Percentiles rank a stretch among this genome's conserved stretches.
phyloP scores from a whole-genome alignment of 2,329 filamentous ascomycete species.

The Neoascochyta sp. region DNA sequence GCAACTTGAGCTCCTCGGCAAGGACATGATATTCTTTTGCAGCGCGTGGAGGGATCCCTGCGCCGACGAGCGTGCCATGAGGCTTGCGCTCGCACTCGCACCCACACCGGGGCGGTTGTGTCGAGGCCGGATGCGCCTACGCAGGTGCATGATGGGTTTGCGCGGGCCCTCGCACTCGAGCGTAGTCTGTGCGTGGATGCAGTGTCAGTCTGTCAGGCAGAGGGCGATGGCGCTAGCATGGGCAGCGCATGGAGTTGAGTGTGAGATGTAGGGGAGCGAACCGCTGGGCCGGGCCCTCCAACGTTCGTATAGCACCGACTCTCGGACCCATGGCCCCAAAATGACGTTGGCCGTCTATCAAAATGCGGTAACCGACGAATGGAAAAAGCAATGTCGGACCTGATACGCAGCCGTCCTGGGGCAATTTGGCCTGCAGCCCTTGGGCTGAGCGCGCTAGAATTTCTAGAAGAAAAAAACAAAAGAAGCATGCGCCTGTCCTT shows the following conservation, averaged over 20 bases:
- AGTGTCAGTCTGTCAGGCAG: slow-evolving; percentile 6
- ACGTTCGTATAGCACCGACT: slow-evolving; percentile 3
- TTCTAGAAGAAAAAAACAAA: slow-evolving; percentile 15
- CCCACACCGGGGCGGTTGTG: no score
- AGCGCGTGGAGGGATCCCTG: no score
- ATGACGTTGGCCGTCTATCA: no score
- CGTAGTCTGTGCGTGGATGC: slow-evolving; percentile 7
- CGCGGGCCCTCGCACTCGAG: slow-evolving; percentile 8
- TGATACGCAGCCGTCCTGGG: no score
- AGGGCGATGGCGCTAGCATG: slow-evolving; percentile 3
- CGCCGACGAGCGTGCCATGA: no score
- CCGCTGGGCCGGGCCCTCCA: slow-evolving; percentile 2
- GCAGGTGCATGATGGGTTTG: slow-evolving; percentile 11
- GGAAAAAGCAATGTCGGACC: slow-evolving; percentile 9
- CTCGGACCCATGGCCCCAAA: no score
- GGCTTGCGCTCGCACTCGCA: no score
- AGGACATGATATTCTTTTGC: no score
- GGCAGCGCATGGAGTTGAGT: no score
- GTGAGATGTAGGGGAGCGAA: slow-evolving; percentile 6
- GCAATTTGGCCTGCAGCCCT: no score
- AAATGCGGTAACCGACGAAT: not conserved
- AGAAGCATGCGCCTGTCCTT: slow-evolving; percentile 2
- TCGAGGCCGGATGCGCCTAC: no score
- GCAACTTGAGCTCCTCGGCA: no score
- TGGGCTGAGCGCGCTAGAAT: slow-evolving; percentile 16